Evolutionary conservation across 257 asterid species (phyloP).

Genomic region (Mitragyna speciosa): DNA sequence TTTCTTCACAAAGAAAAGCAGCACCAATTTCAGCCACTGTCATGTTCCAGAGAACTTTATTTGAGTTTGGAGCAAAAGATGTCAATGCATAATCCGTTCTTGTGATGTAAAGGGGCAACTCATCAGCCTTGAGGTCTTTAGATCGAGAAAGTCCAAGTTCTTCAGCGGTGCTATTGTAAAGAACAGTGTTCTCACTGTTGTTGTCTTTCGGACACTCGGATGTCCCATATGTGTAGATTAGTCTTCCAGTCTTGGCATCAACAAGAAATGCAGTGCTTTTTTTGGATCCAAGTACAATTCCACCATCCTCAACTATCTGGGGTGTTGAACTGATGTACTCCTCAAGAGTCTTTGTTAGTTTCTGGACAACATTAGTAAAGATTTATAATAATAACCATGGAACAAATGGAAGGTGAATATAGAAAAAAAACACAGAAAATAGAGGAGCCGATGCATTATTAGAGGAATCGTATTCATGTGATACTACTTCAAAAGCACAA

Average conservation of each 20-base stretch:
- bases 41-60: conserved; percentile 81
- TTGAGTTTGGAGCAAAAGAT: conserved; percentile 76
- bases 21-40: conserved; percentile 90
- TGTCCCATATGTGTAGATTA: conserved; percentile 49
- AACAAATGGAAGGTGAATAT: not conserved
- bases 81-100: conserved; percentile 83
- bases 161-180: conserved; percentile 37
- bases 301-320: conserved; percentile 93
- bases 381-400: not conserved
- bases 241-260: conserved; percentile 77
- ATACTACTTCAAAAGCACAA: not conserved
- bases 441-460: not conserved
- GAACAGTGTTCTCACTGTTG: conserved; percentile 30
- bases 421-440: not conserved
- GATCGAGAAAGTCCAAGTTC: conserved; percentile 45
- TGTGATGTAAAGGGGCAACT: conserved; percentile 72
- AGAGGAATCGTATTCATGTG: not conserved
- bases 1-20: conserved; percentile 73
- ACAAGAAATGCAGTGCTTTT: conserved; percentile 66
- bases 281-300: conserved; percentile 83
- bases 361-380: conserved; percentile 38
- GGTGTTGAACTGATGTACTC: conserved; percentile 90
- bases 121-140: conserved; percentile 35
- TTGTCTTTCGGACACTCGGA: conserved; percentile 44
- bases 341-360: conserved; percentile 75